Base-by-base conservation (phyloP, 805 yeast species). In the Candida vaughaniae region DNA sequence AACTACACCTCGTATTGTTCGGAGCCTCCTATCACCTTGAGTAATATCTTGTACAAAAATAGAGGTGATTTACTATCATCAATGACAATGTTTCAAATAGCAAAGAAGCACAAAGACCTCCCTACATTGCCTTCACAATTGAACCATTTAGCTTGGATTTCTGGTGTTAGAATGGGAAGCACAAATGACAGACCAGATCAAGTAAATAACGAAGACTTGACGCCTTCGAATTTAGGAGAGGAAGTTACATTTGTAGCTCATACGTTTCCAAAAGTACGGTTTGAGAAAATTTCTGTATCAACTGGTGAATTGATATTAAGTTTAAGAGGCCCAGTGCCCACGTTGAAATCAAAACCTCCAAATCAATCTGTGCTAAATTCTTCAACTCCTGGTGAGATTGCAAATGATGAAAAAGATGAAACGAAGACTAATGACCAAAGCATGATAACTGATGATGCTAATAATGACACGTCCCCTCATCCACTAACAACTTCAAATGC, bases 191-290 rank as follows among this genome's bases (percentile, higher is more conserved):
- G 41, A 18, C 4, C 33, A 4, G 46, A 44, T 14, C 48, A 43
- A 20, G 29, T 38, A 4, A 41, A 31, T 11, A 43, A 49, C 6
- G 62, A 55, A 11, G 58, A 52, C 6, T 60, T 56, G 25, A 65
- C 61, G 5, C 76, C 80, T 0, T 63, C 81, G 16, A 88, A 87
- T 52, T 60, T 91, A 17, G 96, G 96, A 5, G 96, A 90, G 58
- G 99, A 91, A 58, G 89, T 93, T 1, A 83, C 95, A 45, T 68
- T 77, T 12, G 88, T 89, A 5, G 95, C 96, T 2, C 89, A 83
- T 48, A 86, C 85, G 49, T 89, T 90, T 55, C 95, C 96, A 1
- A 87, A 84, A 48, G 74, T 93, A 3, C 66, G 81, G 2, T 89
- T 93, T 56, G 98, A 91, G 53, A 80, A 80, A 48, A 89, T 93